Base-by-base conservation (phyloP, 305 asterid species). In the Petunia hybrid region DNA sequence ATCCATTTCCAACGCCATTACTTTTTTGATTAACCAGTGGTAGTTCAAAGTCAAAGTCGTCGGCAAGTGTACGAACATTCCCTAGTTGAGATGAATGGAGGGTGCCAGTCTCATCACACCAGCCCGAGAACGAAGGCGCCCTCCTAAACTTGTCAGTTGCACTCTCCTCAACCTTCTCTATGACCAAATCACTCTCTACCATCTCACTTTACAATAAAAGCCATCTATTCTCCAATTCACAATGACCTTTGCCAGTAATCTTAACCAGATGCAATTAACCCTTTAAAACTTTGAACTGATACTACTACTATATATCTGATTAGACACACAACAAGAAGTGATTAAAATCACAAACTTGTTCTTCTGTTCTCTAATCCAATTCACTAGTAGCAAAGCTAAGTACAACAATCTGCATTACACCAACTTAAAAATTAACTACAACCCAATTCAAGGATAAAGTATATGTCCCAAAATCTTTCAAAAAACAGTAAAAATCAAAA, bases 91-190 rank as follows among this genome's bases (percentile, higher is more conserved):
- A 69, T 16, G 86, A 81, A 83, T 51, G 86, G 39, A 69, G 85
- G 81, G 83, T 60, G 76, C 91, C 94, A 84, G 89, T 86, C 83
- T 90, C 94, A 80, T 90, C 96, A 80, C 61, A 84, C 98, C 96
- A 94, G 63, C 95, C 96, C 36, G 94, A 89, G 90, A 91, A 91
- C 1, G 94, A 93, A 81, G 93, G 90, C 53, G 91, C 96, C 87
- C 96, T 88, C 56, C 83, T 82, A 77, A 91, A 80, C 61, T 82
- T 80, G 41, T 83, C 85, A 65, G 64, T 85, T 77, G 81, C 86
- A 77, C 82, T 78, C 68, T 71, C 82, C 86, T 85, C 95, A 83
- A 83, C 85, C 77, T 88, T 85, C 83, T 80, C 88, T 79, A 42
- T 38, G 6, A 66, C 70, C 43, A 80, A 83, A 80, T 82, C 83